phyloP scores from a whole-genome alignment of 108 stramenopile genomes.

The Bacterosira constricta region DNA sequence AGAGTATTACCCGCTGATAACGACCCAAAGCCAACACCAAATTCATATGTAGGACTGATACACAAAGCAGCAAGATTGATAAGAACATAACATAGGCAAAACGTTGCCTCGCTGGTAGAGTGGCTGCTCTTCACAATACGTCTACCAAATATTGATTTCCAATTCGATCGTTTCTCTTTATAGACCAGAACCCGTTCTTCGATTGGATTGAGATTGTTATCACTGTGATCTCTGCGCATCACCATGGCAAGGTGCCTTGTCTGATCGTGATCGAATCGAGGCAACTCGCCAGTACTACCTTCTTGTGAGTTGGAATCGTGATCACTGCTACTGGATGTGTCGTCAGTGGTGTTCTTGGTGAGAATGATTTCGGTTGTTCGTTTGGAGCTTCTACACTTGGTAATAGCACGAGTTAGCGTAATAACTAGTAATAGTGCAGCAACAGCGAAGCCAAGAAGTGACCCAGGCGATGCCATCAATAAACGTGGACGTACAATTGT shows the following conservation, averaged over 20 bases:
- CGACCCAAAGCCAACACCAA: slow-evolving; percentile 31
- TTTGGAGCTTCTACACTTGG: background rate
- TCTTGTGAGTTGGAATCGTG: background rate
- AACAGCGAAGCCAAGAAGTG: slow-evolving; percentile 15
- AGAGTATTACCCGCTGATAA: slow-evolving; percentile 34
- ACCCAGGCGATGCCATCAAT: slow-evolving; percentile 16
- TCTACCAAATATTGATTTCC: background rate
- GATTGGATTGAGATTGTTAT: slow-evolving; percentile 1
- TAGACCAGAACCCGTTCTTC: slow-evolving; percentile 12
- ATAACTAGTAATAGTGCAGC: background rate
- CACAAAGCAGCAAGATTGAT: slow-evolving; percentile 22
- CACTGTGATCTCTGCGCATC: slow-evolving; percentile 11
- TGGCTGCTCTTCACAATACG: slow-evolving; percentile 7
- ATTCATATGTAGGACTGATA: slow-evolving; percentile 14
- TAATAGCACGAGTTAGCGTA: background rate
- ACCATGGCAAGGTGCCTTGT: slow-evolving; percentile 5
- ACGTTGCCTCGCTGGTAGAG: slow-evolving; percentile 15
- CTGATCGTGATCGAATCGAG: slow-evolving; percentile 1
- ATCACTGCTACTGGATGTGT: too few species aligned
- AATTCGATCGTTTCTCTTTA: slow-evolving; percentile 24
- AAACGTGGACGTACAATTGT: background rate
- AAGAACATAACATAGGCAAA: slow-evolving; percentile 9
- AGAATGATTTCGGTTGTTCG: background rate
- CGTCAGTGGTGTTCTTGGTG: background rate
- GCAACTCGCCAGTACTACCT: background rate